phyloP scores from a whole-genome alignment of 2,329 filamentous ascomycete species.

The Cladosporium oxysporum region DNA sequence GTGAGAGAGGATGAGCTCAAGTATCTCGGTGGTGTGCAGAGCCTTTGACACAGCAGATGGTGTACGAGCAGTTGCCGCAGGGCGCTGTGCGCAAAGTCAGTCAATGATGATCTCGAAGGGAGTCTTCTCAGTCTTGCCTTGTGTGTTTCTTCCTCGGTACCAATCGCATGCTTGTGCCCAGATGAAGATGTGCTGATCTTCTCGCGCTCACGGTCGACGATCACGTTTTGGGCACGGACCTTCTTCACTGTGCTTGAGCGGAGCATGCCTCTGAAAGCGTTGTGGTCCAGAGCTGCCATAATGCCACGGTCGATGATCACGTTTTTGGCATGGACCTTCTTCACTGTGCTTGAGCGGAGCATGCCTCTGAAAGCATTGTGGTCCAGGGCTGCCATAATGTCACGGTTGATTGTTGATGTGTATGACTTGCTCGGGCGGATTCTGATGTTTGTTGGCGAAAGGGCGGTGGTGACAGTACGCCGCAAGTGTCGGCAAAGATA shows the following conservation, averaged over 20 bases:
- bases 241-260: not conserved
- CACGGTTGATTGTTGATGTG: not conserved
- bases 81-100: not conserved
- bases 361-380: not conserved
- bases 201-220: no score
- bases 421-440: not conserved
- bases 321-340: not conserved
- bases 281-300: not conserved
- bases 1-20: slow-evolving; percentile 28
- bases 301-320: not conserved
- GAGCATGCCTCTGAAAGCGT: not conserved
- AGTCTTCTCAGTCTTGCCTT: not conserved
- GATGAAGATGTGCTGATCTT: not conserved
- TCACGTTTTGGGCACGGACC: not conserved
- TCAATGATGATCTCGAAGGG: not conserved
- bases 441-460: not conserved
- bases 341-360: not conserved
- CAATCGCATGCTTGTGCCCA: not conserved
- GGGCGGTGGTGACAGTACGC: not conserved
- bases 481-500: not conserved
- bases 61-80: not conserved
- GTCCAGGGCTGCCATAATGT: not conserved
- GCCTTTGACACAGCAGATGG: not conserved
- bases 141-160: not conserved
- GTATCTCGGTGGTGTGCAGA: slow-evolving; percentile 30